Evolutionary conservation across 495 filamentous ascomycete species (phyloP).

Genomic region (Glutinoglossum americanum): DNA sequence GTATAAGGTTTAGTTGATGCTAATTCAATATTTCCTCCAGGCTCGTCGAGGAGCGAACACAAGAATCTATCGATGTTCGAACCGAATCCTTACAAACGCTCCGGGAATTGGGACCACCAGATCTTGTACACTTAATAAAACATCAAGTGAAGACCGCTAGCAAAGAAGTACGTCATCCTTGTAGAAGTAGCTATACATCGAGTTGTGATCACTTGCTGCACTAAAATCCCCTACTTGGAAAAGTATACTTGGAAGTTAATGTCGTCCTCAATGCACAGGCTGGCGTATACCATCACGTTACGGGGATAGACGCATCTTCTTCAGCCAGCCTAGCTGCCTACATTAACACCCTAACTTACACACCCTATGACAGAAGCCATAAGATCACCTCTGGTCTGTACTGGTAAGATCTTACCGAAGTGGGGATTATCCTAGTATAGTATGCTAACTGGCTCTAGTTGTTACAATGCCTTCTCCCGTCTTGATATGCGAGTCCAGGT

Average conservation of each 20-base stretch:
- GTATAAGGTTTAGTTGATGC: not conserved
- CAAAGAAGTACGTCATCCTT: constrained; percentile 35
- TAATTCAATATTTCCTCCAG: constrained; percentile 23
- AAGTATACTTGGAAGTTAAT: not conserved
- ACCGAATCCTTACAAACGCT: constrained; percentile 66
- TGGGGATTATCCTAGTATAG: not conserved
- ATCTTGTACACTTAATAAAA: constrained; percentile 87
- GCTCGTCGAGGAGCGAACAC: constrained; percentile 75
- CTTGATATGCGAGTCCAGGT: constrained; percentile 97
- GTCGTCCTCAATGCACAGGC: constrained; percentile 26
- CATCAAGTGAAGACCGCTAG: constrained; percentile 42
- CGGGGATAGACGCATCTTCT: constrained; percentile 89
- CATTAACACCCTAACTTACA: constrained; percentile 90
- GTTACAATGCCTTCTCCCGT: constrained; percentile 98
- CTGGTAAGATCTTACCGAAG: constrained; percentile 33
- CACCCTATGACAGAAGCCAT: constrained; percentile 60
- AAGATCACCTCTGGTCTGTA: constrained; percentile 89
- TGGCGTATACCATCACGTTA: constrained; percentile 95
- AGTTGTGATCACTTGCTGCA: not conserved
- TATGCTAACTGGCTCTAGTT: constrained; percentile 26
- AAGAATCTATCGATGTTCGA: constrained; percentile 71
- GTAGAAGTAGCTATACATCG: not conserved
- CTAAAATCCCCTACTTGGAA: not conserved
- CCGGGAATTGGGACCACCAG: constrained; percentile 84
- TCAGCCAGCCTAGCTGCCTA: constrained; percentile 93